Evolutionary conservation across 2,329 filamentous ascomycete species (phyloP).

Genomic region (Xylaria sp.): DNA sequence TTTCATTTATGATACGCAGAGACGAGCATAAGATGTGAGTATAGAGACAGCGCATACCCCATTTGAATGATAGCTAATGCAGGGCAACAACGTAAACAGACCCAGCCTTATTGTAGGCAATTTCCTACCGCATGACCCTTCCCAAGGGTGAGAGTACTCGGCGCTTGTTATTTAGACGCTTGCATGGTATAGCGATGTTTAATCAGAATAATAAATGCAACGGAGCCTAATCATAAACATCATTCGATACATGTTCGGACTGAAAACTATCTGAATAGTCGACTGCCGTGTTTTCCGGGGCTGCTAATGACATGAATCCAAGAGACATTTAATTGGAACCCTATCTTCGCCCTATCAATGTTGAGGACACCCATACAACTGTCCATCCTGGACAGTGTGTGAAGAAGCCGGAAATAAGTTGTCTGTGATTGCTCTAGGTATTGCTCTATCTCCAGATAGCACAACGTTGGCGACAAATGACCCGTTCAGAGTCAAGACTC

Average conservation of each 20-base stretch:
- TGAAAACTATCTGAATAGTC: not conserved
- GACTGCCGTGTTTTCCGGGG: conserved; percentile 2
- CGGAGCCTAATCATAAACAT: conserved; percentile 13
- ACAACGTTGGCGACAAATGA: not conserved
- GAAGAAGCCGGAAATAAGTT: not conserved
- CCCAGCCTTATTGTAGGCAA: conserved; percentile 96
- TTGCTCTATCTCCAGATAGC: not conserved
- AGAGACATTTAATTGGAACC: conserved; percentile 6
- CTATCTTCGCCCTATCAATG: not conserved
- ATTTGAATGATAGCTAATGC: conserved; percentile 46
- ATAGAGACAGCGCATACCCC: not conserved
- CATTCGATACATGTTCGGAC: not conserved
- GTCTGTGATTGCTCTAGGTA: not conserved
- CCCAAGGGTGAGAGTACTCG: conserved; percentile 50
- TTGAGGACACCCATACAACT: not conserved
- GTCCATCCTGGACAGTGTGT: not conserved
- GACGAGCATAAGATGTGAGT: conserved; percentile 96
- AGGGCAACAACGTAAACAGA: conserved; percentile 59
- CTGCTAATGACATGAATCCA: not conserved
- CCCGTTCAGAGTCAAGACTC: not conserved
- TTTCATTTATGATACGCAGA: conserved; percentile 95
- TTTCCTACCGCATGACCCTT: conserved; percentile 86
- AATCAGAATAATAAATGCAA: not conserved
- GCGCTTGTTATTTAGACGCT: conserved; percentile 20
- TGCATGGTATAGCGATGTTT: conserved; percentile 13